Conservation (phyloP, 768 basidiomycete genomes). For the Pleurotus sapidus region DNA sequence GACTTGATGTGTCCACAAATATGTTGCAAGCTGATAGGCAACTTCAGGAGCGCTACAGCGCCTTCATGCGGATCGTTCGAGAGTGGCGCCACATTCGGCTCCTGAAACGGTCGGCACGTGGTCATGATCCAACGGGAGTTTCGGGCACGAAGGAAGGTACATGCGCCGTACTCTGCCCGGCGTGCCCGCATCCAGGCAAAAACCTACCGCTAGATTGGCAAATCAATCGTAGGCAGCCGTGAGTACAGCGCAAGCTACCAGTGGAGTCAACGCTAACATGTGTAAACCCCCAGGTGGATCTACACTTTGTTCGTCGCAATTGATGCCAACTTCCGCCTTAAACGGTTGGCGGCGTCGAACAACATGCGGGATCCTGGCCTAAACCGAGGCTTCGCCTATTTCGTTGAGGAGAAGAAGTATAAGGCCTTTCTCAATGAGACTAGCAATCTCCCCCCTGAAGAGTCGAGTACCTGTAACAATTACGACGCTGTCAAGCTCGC, state of each 20-base stretch:
- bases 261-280: not conserved
- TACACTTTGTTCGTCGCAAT: constrained; percentile 19
- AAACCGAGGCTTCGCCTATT: constrained; percentile 20
- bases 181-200: constrained; percentile 19
- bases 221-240: not conserved
- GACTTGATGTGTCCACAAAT: not conserved
- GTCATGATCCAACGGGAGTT: constrained; percentile 14
- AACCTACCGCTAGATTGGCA: constrained; percentile 17
- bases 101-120: constrained; percentile 19
- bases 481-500: not conserved
- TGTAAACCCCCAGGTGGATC: not conserved
- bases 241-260: not conserved
- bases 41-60: constrained; percentile 13
- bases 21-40: not conserved
- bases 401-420: constrained; percentile 14
- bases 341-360: constrained; percentile 17
- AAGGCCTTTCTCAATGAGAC: constrained; percentile 8
- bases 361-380: constrained; percentile 17
- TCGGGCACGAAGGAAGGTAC: constrained; percentile 14
- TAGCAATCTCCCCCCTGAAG: not conserved
- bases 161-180: constrained; percentile 20
- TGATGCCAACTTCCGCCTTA: constrained; percentile 25
- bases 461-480: too few species aligned
- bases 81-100: constrained; percentile 20
- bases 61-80: constrained; percentile 13